Percentiles rank a stretch among this genome's conserved stretches.
Conservation (phyloP, 805 yeast genomes). For the Saturnispora sanitii region DNA sequence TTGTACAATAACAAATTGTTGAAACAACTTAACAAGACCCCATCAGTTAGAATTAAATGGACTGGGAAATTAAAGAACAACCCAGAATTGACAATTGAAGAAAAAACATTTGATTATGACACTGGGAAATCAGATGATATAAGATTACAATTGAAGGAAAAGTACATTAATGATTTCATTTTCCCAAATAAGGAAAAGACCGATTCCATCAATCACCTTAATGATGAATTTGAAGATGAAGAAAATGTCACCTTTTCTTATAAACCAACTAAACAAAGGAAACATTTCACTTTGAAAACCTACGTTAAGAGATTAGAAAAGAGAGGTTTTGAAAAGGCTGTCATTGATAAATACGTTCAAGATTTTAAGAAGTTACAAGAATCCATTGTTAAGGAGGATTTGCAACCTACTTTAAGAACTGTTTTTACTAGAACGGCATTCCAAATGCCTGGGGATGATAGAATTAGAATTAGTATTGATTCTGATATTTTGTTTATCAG, state of each 20-base stretch:
- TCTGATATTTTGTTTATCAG: conserved; percentile 80
- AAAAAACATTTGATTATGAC: conserved; percentile 56
- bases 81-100: conserved; percentile 74
- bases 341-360: conserved; percentile 40
- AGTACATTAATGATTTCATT: conserved; percentile 67
- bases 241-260: conserved; percentile 10
- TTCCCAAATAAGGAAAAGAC: conserved; percentile 12
- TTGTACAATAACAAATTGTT: conserved; percentile 76
- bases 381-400: conserved; percentile 52
- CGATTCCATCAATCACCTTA: conserved; percentile 13
- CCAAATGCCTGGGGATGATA: conserved; percentile 96
- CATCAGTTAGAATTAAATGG: conserved; percentile 85
- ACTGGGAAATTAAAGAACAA: conserved; percentile 70
- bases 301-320: conserved; percentile 52
- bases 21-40: conserved; percentile 48
- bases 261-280: conserved; percentile 18
- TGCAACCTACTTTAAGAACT: conserved; percentile 83
- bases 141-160: conserved; percentile 66
- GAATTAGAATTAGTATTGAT: conserved; percentile 83
- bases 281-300: conserved; percentile 31
- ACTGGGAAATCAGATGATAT: conserved; percentile 41
- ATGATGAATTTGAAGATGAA: conserved; percentile 34
- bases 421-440: conserved; percentile 88
- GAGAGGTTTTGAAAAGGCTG: conserved; percentile 44
- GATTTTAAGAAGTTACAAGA: conserved; percentile 52